Conservation (phyloP, 257 asterid species). For the Leonotis leonurus region DNA sequence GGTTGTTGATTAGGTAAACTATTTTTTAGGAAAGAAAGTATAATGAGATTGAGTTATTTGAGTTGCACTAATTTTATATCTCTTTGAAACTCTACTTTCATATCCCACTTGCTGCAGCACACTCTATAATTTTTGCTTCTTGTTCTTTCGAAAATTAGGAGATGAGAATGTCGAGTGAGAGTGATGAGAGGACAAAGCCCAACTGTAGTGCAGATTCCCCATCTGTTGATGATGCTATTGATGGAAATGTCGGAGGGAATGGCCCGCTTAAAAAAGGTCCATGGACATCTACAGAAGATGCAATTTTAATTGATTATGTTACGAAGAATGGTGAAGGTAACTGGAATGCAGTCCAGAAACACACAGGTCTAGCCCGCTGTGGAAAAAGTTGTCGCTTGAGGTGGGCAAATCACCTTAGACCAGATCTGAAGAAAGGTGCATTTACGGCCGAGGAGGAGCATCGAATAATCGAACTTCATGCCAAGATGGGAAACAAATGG, state of each 20-base stretch:
- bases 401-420: conserved; percentile 69
- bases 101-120: conserved; percentile 1
- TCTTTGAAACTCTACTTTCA: background rate
- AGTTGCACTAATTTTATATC: background rate
- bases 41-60: conserved; percentile 3
- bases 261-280: conserved; percentile 53
- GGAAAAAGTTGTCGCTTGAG: conserved; percentile 70
- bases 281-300: conserved; percentile 57
- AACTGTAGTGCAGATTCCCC: conserved; percentile 28
- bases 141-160: conserved; percentile 22
- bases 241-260: conserved; percentile 30
- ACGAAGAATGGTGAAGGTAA: conserved; percentile 53
- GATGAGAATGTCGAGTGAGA: conserved; percentile 37
- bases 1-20: background rate
- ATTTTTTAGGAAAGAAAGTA: background rate
- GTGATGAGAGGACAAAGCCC: conserved; percentile 30
- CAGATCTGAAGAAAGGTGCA: conserved; percentile 55
- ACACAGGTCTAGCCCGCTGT: conserved; percentile 56
- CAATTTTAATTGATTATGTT: conserved; percentile 46
- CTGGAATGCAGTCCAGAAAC: conserved; percentile 57
- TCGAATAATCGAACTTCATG: conserved; percentile 47
- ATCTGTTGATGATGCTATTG: conserved; percentile 36
- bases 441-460: conserved; percentile 50
- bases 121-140: background rate
- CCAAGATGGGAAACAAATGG: conserved; percentile 64